A percentile compares a stretch with the other conserved stretches of the same genome.
These are phyloP conservation scores for Colletotrichum sublineola DNA, from an alignment of 2,329 filamentous ascomycete genomes.

Conservation along the genomic window DNA sequence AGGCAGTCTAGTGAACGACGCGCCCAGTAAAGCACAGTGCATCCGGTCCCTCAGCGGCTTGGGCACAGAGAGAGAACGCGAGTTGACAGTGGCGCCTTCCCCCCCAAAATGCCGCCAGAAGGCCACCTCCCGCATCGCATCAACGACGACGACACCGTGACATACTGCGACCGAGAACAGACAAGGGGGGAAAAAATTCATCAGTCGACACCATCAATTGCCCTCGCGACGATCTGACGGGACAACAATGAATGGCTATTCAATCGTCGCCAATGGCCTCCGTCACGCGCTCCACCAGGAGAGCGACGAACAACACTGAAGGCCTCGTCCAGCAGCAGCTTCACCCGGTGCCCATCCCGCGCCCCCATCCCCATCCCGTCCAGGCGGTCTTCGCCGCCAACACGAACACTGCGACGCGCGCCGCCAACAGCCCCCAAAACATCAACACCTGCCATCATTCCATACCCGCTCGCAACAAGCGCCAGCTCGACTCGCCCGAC, in stretches of 20 bases:
- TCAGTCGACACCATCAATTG: conserved; percentile 36
- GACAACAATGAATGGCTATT: conserved; percentile 48
- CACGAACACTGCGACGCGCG: conserved; percentile 49
- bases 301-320: conserved; percentile 54
- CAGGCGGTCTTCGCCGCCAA: conserved; percentile 47
- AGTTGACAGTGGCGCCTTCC: neutral
- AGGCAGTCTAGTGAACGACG: conserved; percentile 3
- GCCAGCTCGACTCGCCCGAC: conserved; percentile 60
- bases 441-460: conserved; percentile 51
- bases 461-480: conserved; percentile 60
- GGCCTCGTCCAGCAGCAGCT: conserved; percentile 49
- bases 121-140: conserved; percentile 40
- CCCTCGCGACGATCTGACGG: conserved; percentile 31
- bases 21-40: conserved; percentile 24
- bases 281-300: conserved; percentile 64
- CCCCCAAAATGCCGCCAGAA: conserved; percentile 20
- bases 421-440: conserved; percentile 48
- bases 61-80: neutral
- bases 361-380: conserved; percentile 45
- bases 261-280: conserved; percentile 61
- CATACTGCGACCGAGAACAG: conserved; percentile 24
- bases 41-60: neutral
- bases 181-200: conserved; percentile 8
- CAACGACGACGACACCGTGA: conserved; percentile 32
- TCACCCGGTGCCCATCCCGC: conserved; percentile 44